Conservation (phyloP, 2,329 filamentous ascomycete species). For the Claviceps africana region DNA sequence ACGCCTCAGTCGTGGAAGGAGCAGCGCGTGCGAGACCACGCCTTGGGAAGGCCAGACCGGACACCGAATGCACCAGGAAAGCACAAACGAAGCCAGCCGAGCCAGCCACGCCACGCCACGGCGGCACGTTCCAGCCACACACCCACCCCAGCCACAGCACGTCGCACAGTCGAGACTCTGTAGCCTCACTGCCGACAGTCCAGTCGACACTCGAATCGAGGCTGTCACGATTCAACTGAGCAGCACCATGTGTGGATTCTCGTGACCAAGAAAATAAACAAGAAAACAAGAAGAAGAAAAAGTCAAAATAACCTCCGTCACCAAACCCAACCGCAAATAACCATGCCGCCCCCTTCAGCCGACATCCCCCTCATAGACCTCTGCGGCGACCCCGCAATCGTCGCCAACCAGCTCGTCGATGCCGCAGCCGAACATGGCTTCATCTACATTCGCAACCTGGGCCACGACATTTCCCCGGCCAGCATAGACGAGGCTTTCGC, state of each 20-base stretch:
- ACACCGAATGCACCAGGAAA: too few relatives aligned
- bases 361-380: conserved; percentile 76
- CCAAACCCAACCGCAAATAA: neutral
- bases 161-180: too few relatives aligned
- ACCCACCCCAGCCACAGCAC: too few relatives aligned
- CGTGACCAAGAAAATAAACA: too few relatives aligned
- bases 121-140: too few relatives aligned
- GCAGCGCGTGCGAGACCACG: too few relatives aligned
- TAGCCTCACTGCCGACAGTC: too few relatives aligned
- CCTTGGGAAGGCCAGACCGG: too few relatives aligned
- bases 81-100: too few relatives aligned
- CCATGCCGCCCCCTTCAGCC: conserved; percentile 17
- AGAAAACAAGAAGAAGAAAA: too few relatives aligned
- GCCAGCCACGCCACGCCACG: too few relatives aligned
- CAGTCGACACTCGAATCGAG: too few relatives aligned
- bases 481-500: conserved; percentile 60
- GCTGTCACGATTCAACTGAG: neutral
- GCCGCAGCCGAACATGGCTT: conserved; percentile 79
- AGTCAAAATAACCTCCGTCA: neutral
- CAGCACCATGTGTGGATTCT: neutral
- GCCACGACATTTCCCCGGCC: conserved; percentile 49
- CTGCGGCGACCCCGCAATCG: conserved; percentile 36
- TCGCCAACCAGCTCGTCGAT: conserved; percentile 58
- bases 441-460: conserved; percentile 70
- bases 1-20: neutral